These are phyloP conservation scores for Cicer yamashitae DNA, from an alignment of 306 rosid species.

Conservation along the genomic window DNA sequence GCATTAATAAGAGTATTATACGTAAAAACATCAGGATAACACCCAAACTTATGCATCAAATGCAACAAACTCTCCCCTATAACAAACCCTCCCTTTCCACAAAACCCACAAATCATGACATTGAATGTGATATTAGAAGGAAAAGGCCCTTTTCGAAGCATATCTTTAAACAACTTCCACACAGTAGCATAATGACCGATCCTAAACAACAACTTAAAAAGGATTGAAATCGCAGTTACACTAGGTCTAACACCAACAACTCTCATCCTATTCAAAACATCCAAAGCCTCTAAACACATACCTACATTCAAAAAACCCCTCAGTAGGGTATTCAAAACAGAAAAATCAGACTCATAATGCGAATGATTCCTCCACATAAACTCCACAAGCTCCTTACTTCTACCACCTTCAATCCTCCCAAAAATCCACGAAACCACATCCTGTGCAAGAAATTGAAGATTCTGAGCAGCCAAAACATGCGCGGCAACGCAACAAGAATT, in stretches of 20 bases:
- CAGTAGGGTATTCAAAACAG: slow-evolving; percentile 27
- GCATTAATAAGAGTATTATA: slow-evolving; percentile 29
- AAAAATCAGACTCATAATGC: slow-evolving; percentile 19
- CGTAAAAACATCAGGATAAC: slow-evolving; percentile 22
- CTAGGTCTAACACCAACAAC: slow-evolving; percentile 25
- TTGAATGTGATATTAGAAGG: slow-evolving; percentile 8
- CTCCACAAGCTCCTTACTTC: not conserved
- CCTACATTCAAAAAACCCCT: slow-evolving; percentile 41
- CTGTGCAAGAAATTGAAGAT: not conserved
- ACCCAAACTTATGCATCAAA: slow-evolving; percentile 24
- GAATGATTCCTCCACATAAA: slow-evolving; percentile 22
- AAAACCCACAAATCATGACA: slow-evolving; percentile 21
- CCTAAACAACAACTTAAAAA: slow-evolving; percentile 31
- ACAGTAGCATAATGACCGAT: slow-evolving; percentile 19
- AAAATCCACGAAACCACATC: slow-evolving; percentile 21
- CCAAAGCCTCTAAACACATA: slow-evolving; percentile 29
- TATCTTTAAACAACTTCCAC: slow-evolving; percentile 31
- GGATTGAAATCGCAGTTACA: slow-evolving; percentile 16
- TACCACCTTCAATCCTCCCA: not conserved
- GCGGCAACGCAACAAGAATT: slow-evolving; percentile 7
- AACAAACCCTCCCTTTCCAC: slow-evolving; percentile 15
- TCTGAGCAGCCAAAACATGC: slow-evolving; percentile 13
- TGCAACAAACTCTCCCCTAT: slow-evolving; percentile 25
- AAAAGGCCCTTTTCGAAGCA: slow-evolving; percentile 18
- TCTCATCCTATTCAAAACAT: slow-evolving; percentile 25